phyloP scores from a whole-genome alignment of 306 rosid species.

The Sechiopsis laciniata region DNA sequence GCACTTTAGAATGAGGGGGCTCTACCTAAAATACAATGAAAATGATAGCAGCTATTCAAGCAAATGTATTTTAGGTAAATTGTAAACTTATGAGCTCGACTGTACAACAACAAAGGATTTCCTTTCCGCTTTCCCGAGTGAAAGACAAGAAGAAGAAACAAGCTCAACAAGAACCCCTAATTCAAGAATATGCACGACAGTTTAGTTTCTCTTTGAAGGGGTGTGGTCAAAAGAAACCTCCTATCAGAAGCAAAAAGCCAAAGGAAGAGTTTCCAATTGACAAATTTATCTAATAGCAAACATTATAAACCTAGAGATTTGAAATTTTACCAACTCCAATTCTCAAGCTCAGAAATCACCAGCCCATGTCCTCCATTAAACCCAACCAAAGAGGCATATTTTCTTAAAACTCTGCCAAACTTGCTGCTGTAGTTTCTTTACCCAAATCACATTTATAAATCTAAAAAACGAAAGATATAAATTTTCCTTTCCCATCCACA shows the following conservation, averaged over 20 bases:
- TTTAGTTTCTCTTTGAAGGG: no score
- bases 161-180: no score
- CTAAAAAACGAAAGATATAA: background rate
- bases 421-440: background rate
- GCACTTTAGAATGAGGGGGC: conserved; percentile 8
- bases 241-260: background rate
- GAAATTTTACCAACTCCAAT: background rate
- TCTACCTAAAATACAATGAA: conserved; percentile 1
- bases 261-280: conserved; percentile 5
- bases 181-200: no score
- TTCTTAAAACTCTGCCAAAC: background rate
- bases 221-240: background rate
- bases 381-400: background rate
- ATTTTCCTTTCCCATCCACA: background rate
- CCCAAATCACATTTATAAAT: background rate
- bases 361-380: conserved; percentile 2
- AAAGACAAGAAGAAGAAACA: no score
- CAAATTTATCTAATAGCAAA: background rate
- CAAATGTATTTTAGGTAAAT: background rate
- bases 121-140: no score
- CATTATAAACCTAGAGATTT: background rate
- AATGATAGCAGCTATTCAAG: background rate
- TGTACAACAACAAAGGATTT: no score
- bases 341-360: background rate
- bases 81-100: background rate